phyloP scores from a whole-genome alignment of 352 stramenopile genomes.

The Pythium coloratum region DNA sequence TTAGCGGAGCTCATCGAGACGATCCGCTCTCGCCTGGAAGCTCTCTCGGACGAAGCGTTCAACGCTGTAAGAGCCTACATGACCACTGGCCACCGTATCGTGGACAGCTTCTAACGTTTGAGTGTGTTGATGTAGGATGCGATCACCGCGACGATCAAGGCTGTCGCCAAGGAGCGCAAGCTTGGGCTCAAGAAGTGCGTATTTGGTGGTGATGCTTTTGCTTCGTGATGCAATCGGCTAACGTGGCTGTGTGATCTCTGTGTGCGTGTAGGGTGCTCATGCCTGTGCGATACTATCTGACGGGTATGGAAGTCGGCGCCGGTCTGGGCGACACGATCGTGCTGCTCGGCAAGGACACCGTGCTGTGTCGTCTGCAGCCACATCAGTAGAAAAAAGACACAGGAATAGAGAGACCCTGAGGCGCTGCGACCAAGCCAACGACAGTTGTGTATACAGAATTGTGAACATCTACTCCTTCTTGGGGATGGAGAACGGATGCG shows the following conservation, averaged over 20 bases:
- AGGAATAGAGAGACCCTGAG: not conserved
- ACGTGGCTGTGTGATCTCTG: slow-evolving; percentile 2
- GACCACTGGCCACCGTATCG: not conserved
- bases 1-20: slow-evolving; percentile 54
- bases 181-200: slow-evolving; percentile 81
- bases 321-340: slow-evolving; percentile 82
- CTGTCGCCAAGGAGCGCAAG: slow-evolving; percentile 71
- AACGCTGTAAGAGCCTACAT: slow-evolving; percentile 38
- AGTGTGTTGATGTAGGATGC: slow-evolving; percentile 41
- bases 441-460: not conserved
- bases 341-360: slow-evolving; percentile 62
- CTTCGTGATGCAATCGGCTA: not conserved
- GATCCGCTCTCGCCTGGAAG: slow-evolving; percentile 42
- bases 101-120: not conserved
- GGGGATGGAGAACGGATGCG: slow-evolving; percentile 80
- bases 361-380: slow-evolving; percentile 38
- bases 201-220: not conserved
- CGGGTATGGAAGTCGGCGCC: slow-evolving; percentile 83
- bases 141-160: slow-evolving; percentile 80
- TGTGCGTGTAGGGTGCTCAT: slow-evolving; percentile 67
- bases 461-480: not conserved
- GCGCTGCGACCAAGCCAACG: no score
- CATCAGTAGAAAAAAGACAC: not conserved
- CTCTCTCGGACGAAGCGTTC: slow-evolving; percentile 67
- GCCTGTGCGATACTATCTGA: slow-evolving; percentile 86